A percentile compares a stretch with the other conserved stretches of the same genome.
Evolutionary conservation across 257 asterid genomes (phyloP).

Genomic region (Salvia hispanica): DNA sequence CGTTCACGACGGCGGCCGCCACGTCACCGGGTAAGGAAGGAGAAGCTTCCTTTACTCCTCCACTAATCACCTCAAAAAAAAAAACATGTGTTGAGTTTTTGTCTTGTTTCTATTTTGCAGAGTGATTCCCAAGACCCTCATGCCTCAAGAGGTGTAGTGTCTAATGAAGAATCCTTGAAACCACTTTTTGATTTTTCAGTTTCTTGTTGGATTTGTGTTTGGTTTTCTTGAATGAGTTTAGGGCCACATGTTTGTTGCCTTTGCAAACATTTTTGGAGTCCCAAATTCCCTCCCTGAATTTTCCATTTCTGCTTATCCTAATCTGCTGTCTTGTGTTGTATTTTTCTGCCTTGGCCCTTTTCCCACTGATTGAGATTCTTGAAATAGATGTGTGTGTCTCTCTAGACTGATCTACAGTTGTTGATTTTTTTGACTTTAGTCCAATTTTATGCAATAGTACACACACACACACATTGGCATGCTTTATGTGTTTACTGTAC

Average conservation of each 20-base stretch:
- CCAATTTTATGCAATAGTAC: constrained; percentile 44
- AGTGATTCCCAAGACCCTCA: constrained; percentile 99
- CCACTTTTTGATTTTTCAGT: too few relatives aligned
- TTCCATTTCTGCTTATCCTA: constrained; percentile 37
- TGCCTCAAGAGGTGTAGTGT: constrained; percentile 93
- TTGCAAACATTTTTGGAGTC: constrained; percentile 32
- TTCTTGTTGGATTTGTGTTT: constrained; percentile 6
- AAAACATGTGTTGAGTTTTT: constrained; percentile 30
- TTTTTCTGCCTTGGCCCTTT: constrained; percentile 49
- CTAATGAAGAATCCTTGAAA: constrained; percentile 36
- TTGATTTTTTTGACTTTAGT: constrained; percentile 33
- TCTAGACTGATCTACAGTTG: constrained; percentile 31
- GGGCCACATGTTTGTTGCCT: constrained; percentile 7
- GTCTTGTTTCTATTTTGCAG: constrained; percentile 79
- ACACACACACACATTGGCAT: constrained; percentile 20
- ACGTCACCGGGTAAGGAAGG: constrained; percentile 71
- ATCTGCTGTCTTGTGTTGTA: constrained; percentile 40
- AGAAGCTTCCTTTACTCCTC: constrained; percentile 20
- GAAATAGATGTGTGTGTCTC: constrained; percentile 8
- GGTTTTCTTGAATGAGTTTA: not conserved
- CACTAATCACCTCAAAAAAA: not conserved
- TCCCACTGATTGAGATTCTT: constrained; percentile 38
- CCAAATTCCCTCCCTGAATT: constrained; percentile 36
- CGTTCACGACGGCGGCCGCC: constrained; percentile 93
- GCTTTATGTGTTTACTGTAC: constrained; percentile 29